phyloP scores from a whole-genome alignment of 2,329 filamentous ascomycete species.

The Calonectria crousiana region DNA sequence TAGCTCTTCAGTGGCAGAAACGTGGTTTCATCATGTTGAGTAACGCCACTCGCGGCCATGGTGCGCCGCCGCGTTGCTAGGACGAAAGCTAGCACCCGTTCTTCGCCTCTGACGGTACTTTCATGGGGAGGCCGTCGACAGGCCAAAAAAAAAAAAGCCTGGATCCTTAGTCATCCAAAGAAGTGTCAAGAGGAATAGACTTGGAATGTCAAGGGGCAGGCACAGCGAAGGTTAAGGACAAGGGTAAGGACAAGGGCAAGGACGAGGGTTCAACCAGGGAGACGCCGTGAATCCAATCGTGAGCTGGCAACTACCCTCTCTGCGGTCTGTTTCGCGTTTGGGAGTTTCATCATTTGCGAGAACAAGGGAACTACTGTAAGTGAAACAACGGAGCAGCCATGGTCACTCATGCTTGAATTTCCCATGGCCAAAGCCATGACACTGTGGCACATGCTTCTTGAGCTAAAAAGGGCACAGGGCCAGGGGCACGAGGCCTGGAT shows the following conservation, averaged over 20 bases:
- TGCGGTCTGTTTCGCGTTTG: conserved; percentile 38
- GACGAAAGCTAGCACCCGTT: conserved; percentile 22
- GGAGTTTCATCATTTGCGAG: conserved; percentile 33
- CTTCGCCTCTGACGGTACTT: neutral
- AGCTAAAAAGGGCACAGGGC: neutral
- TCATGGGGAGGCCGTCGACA: neutral
- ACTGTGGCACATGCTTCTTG: conserved; percentile 7
- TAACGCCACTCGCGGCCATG: conserved; percentile 23
- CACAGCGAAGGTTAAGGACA: neutral
- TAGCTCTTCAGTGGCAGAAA: conserved; percentile 25
- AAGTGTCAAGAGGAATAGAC: conserved; percentile 1
- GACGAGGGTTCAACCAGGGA: conserved; percentile 14
- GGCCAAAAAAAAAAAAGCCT: neutral
- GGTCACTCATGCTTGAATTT: conserved; percentile 11
- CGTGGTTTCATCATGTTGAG: conserved; percentile 41
- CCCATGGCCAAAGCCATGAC: neutral
- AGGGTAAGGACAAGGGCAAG: conserved; percentile 12
- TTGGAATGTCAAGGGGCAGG: neutral
- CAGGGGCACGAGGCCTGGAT: neutral
- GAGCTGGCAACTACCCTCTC: conserved; percentile 13
- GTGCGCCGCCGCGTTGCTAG: conserved; percentile 4
- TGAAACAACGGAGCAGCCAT: conserved; percentile 41
- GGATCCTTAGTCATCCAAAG: neutral
- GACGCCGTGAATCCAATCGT: conserved; percentile 15
- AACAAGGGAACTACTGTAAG: conserved; percentile 32